phyloP scores from a whole-genome alignment of 2,329 filamentous ascomycete genomes.

The Mollisia scopiformis region DNA sequence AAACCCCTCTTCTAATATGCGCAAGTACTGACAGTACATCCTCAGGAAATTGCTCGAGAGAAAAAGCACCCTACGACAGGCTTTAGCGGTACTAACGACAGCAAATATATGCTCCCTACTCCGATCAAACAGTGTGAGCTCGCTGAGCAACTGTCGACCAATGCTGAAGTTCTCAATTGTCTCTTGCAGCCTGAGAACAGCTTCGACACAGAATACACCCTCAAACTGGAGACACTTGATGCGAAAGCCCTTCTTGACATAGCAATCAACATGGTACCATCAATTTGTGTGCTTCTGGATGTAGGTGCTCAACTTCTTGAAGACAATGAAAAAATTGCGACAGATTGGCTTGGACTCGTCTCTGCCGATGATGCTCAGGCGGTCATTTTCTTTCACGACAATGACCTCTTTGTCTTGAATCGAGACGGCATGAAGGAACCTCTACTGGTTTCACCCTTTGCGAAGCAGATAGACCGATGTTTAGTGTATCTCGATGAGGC shows the following conservation, averaged over 20 bases:
- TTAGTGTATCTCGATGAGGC: constrained; percentile 59
- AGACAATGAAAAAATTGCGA: constrained; percentile 56
- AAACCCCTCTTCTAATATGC: background rate
- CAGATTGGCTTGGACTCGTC: constrained; percentile 51
- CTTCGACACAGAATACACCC: constrained; percentile 30
- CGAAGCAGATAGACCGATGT: constrained; percentile 49
- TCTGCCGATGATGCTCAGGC: constrained; percentile 40
- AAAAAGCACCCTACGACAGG: constrained; percentile 59
- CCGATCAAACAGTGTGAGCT: constrained; percentile 59
- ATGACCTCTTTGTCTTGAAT: constrained; percentile 58
- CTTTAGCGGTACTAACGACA: constrained; percentile 51
- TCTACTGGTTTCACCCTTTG: constrained; percentile 62
- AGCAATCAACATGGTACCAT: constrained; percentile 42
- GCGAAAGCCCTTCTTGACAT: constrained; percentile 48
- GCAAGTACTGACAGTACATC: background rate
- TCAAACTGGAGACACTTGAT: constrained; percentile 33
- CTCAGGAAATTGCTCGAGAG: constrained; percentile 50
- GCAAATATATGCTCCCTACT: constrained; percentile 11
- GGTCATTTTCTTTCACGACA: constrained; percentile 61
- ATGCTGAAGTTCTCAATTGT: constrained; percentile 65
- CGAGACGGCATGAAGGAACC: constrained; percentile 47
- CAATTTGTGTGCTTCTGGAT: constrained; percentile 65
- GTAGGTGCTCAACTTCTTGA: constrained; percentile 74
- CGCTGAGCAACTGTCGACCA: constrained; percentile 60
- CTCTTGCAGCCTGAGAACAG: constrained; percentile 58